phyloP scores from a whole-genome alignment of 129 eudicot genomes.

The Rutidosis leptorrhynchoides region DNA sequence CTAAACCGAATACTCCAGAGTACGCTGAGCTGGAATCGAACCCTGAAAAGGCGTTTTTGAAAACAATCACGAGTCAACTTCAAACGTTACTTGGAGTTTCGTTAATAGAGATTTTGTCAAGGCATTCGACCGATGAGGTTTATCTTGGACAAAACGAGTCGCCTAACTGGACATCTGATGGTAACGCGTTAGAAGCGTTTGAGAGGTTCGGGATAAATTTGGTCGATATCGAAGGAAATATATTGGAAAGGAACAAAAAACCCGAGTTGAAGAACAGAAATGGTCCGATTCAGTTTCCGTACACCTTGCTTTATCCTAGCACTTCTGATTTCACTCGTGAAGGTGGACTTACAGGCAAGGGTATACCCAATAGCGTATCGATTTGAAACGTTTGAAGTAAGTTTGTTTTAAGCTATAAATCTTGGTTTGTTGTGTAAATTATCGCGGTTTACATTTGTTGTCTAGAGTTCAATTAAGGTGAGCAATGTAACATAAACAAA shows the following conservation, averaged over 20 bases:
- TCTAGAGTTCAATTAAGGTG: background rate
- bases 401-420: background rate
- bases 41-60: slow-evolving; percentile 48
- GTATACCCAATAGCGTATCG: slow-evolving; percentile 49
- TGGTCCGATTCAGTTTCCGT: slow-evolving; percentile 46
- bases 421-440: slow-evolving; percentile 10
- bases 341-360: slow-evolving; percentile 54
- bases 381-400: slow-evolving; percentile 18
- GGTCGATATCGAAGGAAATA: slow-evolving; percentile 41
- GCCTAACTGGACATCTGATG: slow-evolving; percentile 49
- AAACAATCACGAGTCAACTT: slow-evolving; percentile 51
- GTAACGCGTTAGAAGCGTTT: slow-evolving; percentile 32
- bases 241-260: slow-evolving; percentile 33
- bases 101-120: slow-evolving; percentile 45
- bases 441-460: background rate
- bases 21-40: slow-evolving; percentile 37
- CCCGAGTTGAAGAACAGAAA: slow-evolving; percentile 35
- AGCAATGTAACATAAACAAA: slow-evolving; percentile 12
- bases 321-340: slow-evolving; percentile 36
- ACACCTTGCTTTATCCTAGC: slow-evolving; percentile 44
- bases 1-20: slow-evolving; percentile 35
- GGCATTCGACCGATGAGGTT: slow-evolving; percentile 56
- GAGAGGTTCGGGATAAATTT: slow-evolving; percentile 35
- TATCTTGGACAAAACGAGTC: slow-evolving; percentile 56
- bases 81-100: slow-evolving; percentile 55